These are phyloP conservation scores for Linum tenue DNA, from an alignment of 345 rosid genomes.

Conservation along the genomic window DNA sequence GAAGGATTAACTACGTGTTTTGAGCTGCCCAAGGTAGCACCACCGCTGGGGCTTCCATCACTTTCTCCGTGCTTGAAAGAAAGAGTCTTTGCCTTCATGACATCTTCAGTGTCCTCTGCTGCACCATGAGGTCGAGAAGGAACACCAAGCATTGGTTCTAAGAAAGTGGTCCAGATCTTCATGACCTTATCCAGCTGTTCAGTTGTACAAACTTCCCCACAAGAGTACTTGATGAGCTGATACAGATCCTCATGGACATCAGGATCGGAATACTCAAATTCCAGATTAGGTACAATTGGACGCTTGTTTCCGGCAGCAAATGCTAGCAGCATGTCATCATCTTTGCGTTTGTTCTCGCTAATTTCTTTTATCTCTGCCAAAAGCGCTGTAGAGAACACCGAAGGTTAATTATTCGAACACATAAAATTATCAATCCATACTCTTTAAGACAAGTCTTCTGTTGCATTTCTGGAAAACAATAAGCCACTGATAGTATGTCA, in stretches of 20 bases:
- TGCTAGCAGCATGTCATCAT: slow-evolving; percentile 73
- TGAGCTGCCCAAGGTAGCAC: slow-evolving; percentile 29
- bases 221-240: slow-evolving; percentile 88
- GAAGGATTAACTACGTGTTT: slow-evolving; percentile 37
- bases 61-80: slow-evolving; percentile 44
- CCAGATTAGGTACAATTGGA: slow-evolving; percentile 54
- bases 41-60: slow-evolving; percentile 50
- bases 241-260: slow-evolving; percentile 86
- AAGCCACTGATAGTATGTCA: no score
- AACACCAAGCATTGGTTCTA: slow-evolving; percentile 79
- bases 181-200: slow-evolving; percentile 84
- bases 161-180: slow-evolving; percentile 88
- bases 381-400: slow-evolving; percentile 47
- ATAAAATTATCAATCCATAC: no score
- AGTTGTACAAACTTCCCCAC: slow-evolving; percentile 82
- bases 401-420: background rate
- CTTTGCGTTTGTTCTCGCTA: slow-evolving; percentile 65
- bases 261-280: slow-evolving; percentile 66
- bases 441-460: no score
- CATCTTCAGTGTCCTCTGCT: slow-evolving; percentile 66
- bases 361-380: slow-evolving; percentile 87
- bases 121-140: slow-evolving; percentile 78
- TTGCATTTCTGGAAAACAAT: no score
- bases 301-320: slow-evolving; percentile 78
- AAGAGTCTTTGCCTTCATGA: slow-evolving; percentile 49